Evolutionary conservation across 768 basidiomycete species (phyloP).

Genomic region (Scleroderma bovista): DNA sequence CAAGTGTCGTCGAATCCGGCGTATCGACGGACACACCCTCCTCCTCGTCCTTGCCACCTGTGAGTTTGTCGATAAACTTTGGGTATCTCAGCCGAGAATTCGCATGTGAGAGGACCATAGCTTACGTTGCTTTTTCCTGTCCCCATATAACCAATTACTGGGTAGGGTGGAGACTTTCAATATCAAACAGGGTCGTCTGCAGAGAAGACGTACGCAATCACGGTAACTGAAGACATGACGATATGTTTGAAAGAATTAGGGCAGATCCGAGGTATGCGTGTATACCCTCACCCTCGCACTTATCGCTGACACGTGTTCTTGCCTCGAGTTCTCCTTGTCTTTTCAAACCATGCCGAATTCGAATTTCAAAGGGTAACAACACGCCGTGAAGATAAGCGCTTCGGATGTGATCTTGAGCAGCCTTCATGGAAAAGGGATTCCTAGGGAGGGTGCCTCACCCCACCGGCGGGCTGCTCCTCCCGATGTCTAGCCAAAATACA

Average conservation of each 20-base stretch:
- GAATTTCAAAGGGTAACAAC: too few species aligned
- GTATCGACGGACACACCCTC: background rate
- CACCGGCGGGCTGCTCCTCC: too few species aligned
- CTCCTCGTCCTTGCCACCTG: background rate
- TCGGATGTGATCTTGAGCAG: too few species aligned
- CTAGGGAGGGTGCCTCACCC: too few species aligned
- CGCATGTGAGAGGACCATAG: background rate
- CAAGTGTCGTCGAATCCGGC: background rate
- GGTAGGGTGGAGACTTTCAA: background rate
- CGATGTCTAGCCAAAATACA: too few species aligned
- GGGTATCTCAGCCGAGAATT: background rate
- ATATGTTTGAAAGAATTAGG: background rate
- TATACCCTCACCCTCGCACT: background rate
- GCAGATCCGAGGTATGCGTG: background rate
- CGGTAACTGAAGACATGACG: background rate
- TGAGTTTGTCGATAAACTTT: background rate
- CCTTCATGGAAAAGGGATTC: too few species aligned
- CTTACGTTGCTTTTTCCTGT: background rate
- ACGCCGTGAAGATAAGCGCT: too few species aligned
- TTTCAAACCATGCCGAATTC: too few species aligned
- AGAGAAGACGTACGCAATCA: background rate
- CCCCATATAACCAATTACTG: conserved; percentile 6
- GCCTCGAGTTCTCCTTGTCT: too few species aligned
- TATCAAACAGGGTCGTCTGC: background rate
- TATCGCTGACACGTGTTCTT: too few species aligned